Base-by-base conservation (phyloP, 768 basidiomycete species). In the Gymnopilus dilepis region DNA sequence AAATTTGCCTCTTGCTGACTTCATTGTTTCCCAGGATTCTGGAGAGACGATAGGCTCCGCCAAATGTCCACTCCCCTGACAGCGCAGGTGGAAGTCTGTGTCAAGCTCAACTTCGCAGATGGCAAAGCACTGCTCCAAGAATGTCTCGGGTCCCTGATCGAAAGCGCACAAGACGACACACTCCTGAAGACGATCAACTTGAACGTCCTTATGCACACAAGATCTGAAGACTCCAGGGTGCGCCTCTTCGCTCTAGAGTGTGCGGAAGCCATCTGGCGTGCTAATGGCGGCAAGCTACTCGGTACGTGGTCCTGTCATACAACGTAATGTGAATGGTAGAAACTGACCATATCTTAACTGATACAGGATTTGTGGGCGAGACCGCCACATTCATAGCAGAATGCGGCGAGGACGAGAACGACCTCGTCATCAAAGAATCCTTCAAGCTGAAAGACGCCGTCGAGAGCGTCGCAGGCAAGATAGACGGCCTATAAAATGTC, bases 311-410 rank as follows among this genome's bases (percentile, higher is more conserved):
- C n/a, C 7, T 56, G 12, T 22, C 47, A 17, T 37, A 4, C 17
- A 24, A 17, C 8, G 12, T 45, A 24, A 17, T 7, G 12, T 45
- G 15, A 24, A 53, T 30, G 15, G 17, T n/a, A 8, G 13, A 26
- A n/a, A 50, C 17, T 50, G 17, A 50, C 28, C 31, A n/a, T n/a
- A 3, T 17, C 31, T 8, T 7, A 6, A 9, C 15, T 31, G 7
- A 13, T 55, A 58, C 66, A 92, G 92, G 89, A 11, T 91, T 93
- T 67, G 87, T 84, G 15, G 79, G 87, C 9, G 95, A 97, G 72
- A 91, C 94, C 28, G 80, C 91, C 17, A 89, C 91, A 26, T 95
- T 97, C 76, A 88, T 97, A 56, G 87, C 87, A 4, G 95, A 97
- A 73, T 91, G 88, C 69, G 85, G 86, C 4, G 93, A 95, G 75